These are phyloP conservation scores for Achaetomiella virescens DNA, from an alignment of 495 filamentous ascomycete species.

Conservation along the genomic window DNA sequence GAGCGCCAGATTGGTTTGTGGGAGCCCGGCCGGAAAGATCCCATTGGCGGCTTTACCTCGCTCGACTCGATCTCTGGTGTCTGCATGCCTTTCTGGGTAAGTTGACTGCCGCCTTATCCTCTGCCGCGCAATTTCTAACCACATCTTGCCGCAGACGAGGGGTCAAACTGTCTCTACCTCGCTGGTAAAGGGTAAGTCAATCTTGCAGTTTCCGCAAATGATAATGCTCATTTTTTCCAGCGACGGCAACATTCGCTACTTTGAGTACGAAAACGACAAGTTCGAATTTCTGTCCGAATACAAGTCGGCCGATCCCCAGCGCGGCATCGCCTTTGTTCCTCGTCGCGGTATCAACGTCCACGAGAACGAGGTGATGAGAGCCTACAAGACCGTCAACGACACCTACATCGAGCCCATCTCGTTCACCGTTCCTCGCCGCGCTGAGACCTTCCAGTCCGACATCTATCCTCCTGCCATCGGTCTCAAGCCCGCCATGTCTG, in stretches of 20 bases:
- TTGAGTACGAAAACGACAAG: constrained; percentile 94
- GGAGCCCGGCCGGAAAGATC: constrained; percentile 82
- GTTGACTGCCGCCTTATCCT: not conserved
- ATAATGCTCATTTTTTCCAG: constrained; percentile 37
- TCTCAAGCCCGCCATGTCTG: constrained; percentile 67
- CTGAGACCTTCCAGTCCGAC: constrained; percentile 96
- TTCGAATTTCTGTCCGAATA: constrained; percentile 95
- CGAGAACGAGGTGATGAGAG: constrained; percentile 93
- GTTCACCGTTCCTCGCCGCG: constrained; percentile 89
- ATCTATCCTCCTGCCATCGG: constrained; percentile 85
- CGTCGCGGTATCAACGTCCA: constrained; percentile 93
- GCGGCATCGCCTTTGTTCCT: constrained; percentile 90
- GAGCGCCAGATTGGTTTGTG: constrained; percentile 92
- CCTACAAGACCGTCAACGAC: constrained; percentile 95
- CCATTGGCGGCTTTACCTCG: constrained; percentile 79
- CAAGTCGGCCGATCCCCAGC: constrained; percentile 89
- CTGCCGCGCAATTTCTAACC: constrained; percentile 25
- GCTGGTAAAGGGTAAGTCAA: constrained; percentile 88
- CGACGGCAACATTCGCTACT: constrained; percentile 98
- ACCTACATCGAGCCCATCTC: constrained; percentile 92
- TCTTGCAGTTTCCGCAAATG: not conserved
- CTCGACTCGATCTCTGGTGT: constrained; percentile 95
- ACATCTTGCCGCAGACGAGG: constrained; percentile 53
- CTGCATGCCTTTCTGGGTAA: constrained; percentile 96
- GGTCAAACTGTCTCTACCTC: constrained; percentile 84